Evolutionary conservation across 2,329 filamentous ascomycete genomes (phyloP).

Genomic region (Trichothecium roseum): DNA sequence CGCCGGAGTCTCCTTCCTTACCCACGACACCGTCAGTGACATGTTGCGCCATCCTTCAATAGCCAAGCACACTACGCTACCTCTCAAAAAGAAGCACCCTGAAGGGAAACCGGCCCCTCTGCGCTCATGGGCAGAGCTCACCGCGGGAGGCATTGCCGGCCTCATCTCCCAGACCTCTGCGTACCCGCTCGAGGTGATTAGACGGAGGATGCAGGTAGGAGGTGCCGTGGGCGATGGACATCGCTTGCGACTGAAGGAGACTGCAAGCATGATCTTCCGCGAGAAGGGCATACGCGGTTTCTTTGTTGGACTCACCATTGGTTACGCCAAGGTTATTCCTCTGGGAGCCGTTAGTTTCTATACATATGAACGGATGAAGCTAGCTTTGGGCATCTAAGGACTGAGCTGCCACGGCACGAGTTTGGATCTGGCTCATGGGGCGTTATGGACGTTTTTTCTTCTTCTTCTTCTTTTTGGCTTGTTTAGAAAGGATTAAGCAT

Average conservation of each 20-base stretch:
- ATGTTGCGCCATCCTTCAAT: slow-evolving; percentile 61
- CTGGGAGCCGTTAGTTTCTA: slow-evolving; percentile 67
- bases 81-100: slow-evolving; percentile 43
- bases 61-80: slow-evolving; percentile 64
- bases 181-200: slow-evolving; percentile 87
- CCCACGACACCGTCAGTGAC: slow-evolving; percentile 84
- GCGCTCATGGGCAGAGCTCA: slow-evolving; percentile 77
- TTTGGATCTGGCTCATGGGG: too few relatives aligned
- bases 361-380: slow-evolving; percentile 55
- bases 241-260: slow-evolving; percentile 68
- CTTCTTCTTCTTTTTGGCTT: too few relatives aligned
- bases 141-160: slow-evolving; percentile 75
- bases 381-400: slow-evolving; percentile 50
- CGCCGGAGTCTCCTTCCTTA: slow-evolving; percentile 89
- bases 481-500: too few relatives aligned
- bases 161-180: slow-evolving; percentile 84
- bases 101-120: slow-evolving; percentile 59
- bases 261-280: slow-evolving; percentile 59
- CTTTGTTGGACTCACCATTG: slow-evolving; percentile 87
- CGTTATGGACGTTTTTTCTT: too few relatives aligned
- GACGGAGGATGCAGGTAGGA: slow-evolving; percentile 90
- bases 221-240: slow-evolving; percentile 88
- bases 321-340: slow-evolving; percentile 88
- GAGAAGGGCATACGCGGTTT: slow-evolving; percentile 75
- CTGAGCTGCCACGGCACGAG: too few relatives aligned